phyloP scores from a whole-genome alignment of 75 land plant genomes.

The Isoetes taiwanensis region DNA sequence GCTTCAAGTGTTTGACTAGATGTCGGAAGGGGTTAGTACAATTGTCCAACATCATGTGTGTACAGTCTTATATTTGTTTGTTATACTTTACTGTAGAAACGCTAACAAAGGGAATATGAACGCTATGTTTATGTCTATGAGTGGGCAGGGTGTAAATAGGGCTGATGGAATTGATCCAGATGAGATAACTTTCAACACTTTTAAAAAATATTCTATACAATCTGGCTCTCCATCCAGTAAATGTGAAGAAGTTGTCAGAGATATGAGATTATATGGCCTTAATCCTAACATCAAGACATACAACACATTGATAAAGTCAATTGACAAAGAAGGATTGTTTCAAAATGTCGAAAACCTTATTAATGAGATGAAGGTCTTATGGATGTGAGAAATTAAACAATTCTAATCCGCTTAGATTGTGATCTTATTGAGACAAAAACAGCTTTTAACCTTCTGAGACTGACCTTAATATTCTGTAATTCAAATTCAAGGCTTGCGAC shows the following conservation, averaged over 20 bases:
- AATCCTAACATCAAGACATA: slow-evolving; percentile 5
- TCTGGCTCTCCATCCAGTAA: slow-evolving; percentile 11
- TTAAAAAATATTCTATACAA: slow-evolving; percentile 4
- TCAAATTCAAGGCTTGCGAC: too few species aligned
- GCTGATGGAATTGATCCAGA: slow-evolving; percentile 10
- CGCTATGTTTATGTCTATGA: slow-evolving; percentile 8
- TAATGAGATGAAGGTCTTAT: slow-evolving; percentile 9
- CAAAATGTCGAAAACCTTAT: background rate
- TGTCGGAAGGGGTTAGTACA: slow-evolving; percentile 14
- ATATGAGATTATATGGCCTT: slow-evolving; percentile 9
- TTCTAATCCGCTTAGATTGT: too few species aligned
- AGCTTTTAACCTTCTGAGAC: too few species aligned
- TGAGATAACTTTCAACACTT: slow-evolving; percentile 13
- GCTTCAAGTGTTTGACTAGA: slow-evolving; percentile 11
- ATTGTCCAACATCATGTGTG: slow-evolving; percentile 9
- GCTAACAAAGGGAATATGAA: slow-evolving; percentile 1
- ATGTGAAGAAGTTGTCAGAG: slow-evolving; percentile 8
- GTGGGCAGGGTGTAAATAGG: background rate
- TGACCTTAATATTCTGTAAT: too few species aligned
- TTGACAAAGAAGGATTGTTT: slow-evolving; percentile 3
- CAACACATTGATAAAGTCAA: slow-evolving; percentile 10
- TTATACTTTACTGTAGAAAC: slow-evolving; percentile 9
- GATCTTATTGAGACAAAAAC: too few species aligned
- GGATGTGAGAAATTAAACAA: too few species aligned
- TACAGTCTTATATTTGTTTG: slow-evolving; percentile 9